Evolutionary conservation across 2,329 filamentous ascomycete genomes (phyloP), one percentile per base, ranked within the genome.

Genomic region (Cladorrhinum sp.): DNA sequence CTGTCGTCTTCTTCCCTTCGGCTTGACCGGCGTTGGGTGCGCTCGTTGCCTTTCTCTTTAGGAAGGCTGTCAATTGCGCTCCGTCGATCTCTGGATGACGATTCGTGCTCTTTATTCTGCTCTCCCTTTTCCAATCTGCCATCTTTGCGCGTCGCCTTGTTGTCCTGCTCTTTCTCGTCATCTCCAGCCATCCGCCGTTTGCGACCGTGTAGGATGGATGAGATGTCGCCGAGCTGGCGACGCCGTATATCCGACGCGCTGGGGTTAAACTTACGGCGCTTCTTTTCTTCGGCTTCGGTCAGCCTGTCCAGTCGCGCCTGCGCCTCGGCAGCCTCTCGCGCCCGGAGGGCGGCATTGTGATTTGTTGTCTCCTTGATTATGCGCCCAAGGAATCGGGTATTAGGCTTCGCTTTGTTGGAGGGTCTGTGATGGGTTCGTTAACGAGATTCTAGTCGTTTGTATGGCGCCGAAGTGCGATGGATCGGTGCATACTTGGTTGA

Each of bases 351-450:
- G 23, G 90, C 86, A 81, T 99, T 99, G 76, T 99, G 93, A 57
- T 76, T 89, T 68, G 96, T 90, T 8, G 92, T 96, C 66, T 95
- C 90, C 64, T 88, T 89, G 63, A 99, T 91, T 59, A 98, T 90
- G 69, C 95, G 89, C 60, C 87, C 87, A 48, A 99, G 78, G 72
- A 98, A 98, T 32, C 90, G 85, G 0, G 91, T 97, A 70, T 99
- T 98, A 2, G 93, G 93, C 72, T 93, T 97, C 0, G 91, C 91
- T 64, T 87, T 85, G 66, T 84, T 83, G 50, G 83, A 76, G 60
- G 87, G 84, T 69, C 85, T 92, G 32, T 92, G 38, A 24, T 54
- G 54, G 50, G 38, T 60, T 51, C 57, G 41, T 36, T 60, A 50
- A 20, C 41, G 27, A 23, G 38, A n/a, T 36, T 51, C 29, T 29